These are phyloP conservation scores for Quercus bicolor DNA, from an alignment of 306 rosid genomes.

Conservation along the genomic window DNA sequence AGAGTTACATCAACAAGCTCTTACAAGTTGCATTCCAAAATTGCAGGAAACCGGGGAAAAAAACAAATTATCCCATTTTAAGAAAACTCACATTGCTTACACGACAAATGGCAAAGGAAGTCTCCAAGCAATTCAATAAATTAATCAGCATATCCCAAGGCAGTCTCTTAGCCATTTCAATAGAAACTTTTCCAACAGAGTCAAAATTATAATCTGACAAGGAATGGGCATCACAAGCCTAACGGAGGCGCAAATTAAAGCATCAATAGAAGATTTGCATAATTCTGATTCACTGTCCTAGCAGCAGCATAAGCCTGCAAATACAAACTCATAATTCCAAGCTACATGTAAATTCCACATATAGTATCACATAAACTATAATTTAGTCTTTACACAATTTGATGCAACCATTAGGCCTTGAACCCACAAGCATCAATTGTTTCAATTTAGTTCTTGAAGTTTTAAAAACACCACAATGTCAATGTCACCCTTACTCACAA, in stretches of 20 bases:
- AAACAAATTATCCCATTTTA: not conserved
- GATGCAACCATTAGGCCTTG: too few relatives aligned
- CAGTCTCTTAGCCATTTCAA: conserved; percentile 66
- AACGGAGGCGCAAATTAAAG: conserved; percentile 80
- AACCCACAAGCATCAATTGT: too few relatives aligned
- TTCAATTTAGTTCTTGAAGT: too few relatives aligned
- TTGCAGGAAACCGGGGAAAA: not conserved
- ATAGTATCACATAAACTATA: not conserved
- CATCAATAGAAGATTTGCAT: conserved; percentile 94
- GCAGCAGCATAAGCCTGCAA: conserved; percentile 97
- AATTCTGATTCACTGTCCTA: conserved; percentile 80
- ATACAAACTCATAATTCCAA: conserved; percentile 23
- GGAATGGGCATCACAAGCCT: conserved; percentile 96
- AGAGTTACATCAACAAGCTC: conserved; percentile 10
- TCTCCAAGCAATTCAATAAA: conserved; percentile 62
- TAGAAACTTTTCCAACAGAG: conserved; percentile 61
- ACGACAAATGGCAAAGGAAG: conserved; percentile 59
- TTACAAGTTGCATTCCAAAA: not conserved
- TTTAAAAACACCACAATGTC: too few relatives aligned
- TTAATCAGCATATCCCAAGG: conserved; percentile 59
- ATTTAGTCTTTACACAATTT: not conserved
- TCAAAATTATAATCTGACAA: conserved; percentile 66
- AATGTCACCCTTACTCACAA: too few relatives aligned
- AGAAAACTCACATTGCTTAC: conserved; percentile 73
- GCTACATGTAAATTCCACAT: conserved; percentile 6